Evolutionary conservation across 2,329 filamentous ascomycete genomes (phyloP).

Genomic region (Alternaria ethzedia): DNA sequence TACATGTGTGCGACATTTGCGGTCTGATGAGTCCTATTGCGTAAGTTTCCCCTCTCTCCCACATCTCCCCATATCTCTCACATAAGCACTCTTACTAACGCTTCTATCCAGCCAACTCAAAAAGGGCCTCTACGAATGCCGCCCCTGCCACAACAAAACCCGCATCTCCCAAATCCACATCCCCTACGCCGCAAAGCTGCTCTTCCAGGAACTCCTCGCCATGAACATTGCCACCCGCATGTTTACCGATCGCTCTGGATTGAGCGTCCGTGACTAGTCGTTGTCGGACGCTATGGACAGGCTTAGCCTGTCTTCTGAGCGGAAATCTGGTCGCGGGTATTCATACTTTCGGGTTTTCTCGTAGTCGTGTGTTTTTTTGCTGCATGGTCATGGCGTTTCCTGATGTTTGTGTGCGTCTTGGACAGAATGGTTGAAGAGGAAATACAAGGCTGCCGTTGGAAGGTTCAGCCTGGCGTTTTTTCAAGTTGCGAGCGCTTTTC

Average conservation of each 20-base stretch:
- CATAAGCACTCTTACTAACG: constrained; percentile 23
- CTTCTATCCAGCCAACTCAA: constrained; percentile 74
- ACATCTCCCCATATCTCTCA: not conserved
- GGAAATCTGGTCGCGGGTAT: not conserved
- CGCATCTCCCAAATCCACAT: constrained; percentile 98
- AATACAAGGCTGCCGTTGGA: not conserved
- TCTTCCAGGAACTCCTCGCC: constrained; percentile 96
- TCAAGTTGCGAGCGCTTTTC: not conserved
- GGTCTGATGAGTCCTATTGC: constrained; percentile 98
- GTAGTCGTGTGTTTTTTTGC: not conserved
- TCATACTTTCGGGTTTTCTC: not conserved
- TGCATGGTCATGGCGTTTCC: not conserved
- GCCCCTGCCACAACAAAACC: constrained; percentile 98
- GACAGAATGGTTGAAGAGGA: not conserved
- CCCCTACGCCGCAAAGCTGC: constrained; percentile 94
- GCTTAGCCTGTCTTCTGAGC: not conserved
- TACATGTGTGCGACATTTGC: constrained; percentile 98
- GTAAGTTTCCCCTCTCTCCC: constrained; percentile 66
- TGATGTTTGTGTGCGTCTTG: not conserved
- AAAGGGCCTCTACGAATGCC: constrained; percentile 94
- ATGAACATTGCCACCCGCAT: constrained; percentile 99
- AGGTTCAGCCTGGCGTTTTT: not conserved
- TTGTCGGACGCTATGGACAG: not conserved
- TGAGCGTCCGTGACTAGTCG: constrained; percentile 65
- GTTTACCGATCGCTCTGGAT: constrained; percentile 86